phyloP scores from a whole-genome alignment of 73 alveolate genomes.

The Paramecium sexaurelia region DNA sequence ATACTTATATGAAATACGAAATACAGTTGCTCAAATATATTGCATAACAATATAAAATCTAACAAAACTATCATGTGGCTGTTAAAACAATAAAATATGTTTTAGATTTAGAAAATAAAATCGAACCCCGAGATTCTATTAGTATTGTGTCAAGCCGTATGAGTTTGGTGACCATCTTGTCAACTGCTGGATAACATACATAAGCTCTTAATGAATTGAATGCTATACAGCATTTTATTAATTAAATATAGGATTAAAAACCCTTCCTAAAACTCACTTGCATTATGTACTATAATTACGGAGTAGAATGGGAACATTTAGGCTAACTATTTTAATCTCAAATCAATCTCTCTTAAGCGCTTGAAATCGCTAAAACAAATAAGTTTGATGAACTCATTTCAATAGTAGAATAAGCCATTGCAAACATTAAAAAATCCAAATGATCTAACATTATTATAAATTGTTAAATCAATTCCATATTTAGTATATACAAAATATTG shows the following conservation, averaged over 20 bases:
- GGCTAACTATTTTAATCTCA: conserved; percentile 16
- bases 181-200: background rate
- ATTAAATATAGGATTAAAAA: background rate
- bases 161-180: background rate
- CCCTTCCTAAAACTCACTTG: background rate
- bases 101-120: background rate
- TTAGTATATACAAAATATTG: background rate
- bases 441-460: background rate
- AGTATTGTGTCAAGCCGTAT: background rate
- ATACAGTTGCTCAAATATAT: background rate
- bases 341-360: background rate
- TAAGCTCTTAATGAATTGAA: conserved; percentile 30
- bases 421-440: background rate
- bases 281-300: conserved; percentile 44
- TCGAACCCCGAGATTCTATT: background rate
- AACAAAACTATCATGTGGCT: background rate
- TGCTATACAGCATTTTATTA: background rate
- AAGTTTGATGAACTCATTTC: background rate
- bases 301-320: conserved; percentile 52
- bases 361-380: background rate
- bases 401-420: background rate
- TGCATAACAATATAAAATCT: background rate
- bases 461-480: background rate
- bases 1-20: background rate
- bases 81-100: conserved; percentile 21